Evolutionary conservation across 805 yeast species (phyloP).

Genomic region (Nakazawaea wyomingensis): DNA sequence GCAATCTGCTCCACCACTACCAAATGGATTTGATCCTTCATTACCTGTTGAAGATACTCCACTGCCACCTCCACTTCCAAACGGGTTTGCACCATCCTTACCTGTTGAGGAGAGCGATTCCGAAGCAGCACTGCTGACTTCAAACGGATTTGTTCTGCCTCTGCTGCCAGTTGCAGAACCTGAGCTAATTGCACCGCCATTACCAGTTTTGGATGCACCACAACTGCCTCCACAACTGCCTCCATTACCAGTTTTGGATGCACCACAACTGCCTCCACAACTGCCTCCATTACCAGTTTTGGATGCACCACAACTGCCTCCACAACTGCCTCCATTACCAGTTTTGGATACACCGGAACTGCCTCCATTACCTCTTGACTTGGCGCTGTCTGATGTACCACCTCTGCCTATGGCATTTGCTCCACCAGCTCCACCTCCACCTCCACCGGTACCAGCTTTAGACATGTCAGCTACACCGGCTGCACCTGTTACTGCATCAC

Average conservation of each 20-base stretch:
- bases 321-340: constrained; percentile 22
- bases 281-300: constrained; percentile 25
- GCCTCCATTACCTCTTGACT: constrained; percentile 33
- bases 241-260: constrained; percentile 19
- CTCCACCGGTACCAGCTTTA: constrained; percentile 25
- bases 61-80: constrained; percentile 19
- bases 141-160: constrained; percentile 15
- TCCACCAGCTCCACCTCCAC: constrained; percentile 16
- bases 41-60: not conserved
- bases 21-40: constrained; percentile 10
- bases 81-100: constrained; percentile 13
- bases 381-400: constrained; percentile 24
- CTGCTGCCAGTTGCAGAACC: constrained; percentile 16
- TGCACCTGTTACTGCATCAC: constrained; percentile 26
- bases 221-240: constrained; percentile 17
- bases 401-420: constrained; percentile 22
- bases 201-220: too few relatives aligned
- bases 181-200: constrained; percentile 17
- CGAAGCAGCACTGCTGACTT: constrained; percentile 16
- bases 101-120: constrained; percentile 15
- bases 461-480: constrained; percentile 28
- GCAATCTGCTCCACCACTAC: too few relatives aligned
- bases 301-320: constrained; percentile 11
- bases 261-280: constrained; percentile 17
- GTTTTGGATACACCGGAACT: constrained; percentile 26